A percentile compares a stretch with the other conserved stretches of the same genome.
These are phyloP conservation scores for Colletotrichum tropicale DNA, from an alignment of 2,329 filamentous ascomycete species.

Conservation along the genomic window DNA sequence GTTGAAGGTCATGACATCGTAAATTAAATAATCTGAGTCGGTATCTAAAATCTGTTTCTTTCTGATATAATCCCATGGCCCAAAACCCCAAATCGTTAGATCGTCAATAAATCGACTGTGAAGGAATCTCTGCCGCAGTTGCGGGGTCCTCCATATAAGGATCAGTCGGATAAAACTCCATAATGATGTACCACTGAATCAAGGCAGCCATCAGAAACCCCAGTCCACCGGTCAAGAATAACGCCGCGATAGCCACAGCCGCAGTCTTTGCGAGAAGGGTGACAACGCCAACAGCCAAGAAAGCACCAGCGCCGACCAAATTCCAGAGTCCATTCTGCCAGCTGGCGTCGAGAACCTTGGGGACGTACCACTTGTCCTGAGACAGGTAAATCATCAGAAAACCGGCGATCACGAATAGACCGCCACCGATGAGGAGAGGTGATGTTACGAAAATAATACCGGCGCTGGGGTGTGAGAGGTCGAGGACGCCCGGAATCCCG, in stretches of 20 bases:
- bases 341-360: conserved; percentile 1
- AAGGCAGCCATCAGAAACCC: conserved; percentile 5
- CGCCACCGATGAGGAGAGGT: conserved; percentile 11
- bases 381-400: conserved; percentile 5
- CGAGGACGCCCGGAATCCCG: conserved; percentile 3
- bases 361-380: conserved; percentile 11
- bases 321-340: conserved; percentile 20
- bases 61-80: neutral
- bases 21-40: conserved; percentile 14
- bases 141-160: neutral
- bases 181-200: conserved; percentile 19
- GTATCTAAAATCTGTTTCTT: neutral
- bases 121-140: neutral
- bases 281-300: conserved; percentile 5
- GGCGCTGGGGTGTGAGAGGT: conserved; percentile 7
- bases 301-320: conserved; percentile 4
- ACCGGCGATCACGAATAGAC: conserved; percentile 7
- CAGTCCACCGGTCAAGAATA: conserved; percentile 2
- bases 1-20: neutral
- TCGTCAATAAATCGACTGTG: conserved; percentile 15
- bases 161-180: conserved; percentile 13
- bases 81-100: neutral
- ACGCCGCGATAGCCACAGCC: neutral
- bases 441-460: conserved; percentile 7
- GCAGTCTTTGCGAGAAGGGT: neutral